These are phyloP conservation scores for Closterium sp. DNA, from an alignment of 139 green algal genomes.

Conservation along the genomic window DNA sequence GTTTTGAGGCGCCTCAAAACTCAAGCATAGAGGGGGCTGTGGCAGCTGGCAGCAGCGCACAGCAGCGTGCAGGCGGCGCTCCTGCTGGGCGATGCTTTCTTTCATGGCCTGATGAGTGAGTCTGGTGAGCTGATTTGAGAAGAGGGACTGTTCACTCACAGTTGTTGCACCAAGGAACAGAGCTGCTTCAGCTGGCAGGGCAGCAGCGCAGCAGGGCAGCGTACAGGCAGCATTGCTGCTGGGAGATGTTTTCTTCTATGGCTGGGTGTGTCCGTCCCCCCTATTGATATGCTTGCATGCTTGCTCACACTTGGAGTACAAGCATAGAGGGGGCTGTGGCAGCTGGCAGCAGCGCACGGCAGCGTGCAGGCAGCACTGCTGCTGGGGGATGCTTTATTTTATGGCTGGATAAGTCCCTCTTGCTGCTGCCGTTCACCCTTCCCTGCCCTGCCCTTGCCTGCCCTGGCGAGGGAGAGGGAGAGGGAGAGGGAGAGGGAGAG, in stretches of 20 bases:
- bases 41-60: slow-evolving; percentile 62
- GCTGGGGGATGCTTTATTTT: slow-evolving; percentile 87
- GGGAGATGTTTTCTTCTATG: slow-evolving; percentile 87
- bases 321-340: slow-evolving; percentile 19
- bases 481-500: too few species aligned
- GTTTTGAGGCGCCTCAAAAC: too few species aligned
- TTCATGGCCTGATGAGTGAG: slow-evolving; percentile 69
- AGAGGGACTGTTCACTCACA: background rate
- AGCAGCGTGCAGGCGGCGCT: slow-evolving; percentile 76
- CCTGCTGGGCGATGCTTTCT: slow-evolving; percentile 80
- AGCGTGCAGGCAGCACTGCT: slow-evolving; percentile 73
- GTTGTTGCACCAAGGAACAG: background rate
- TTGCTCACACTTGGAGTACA: background rate
- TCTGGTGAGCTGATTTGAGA: background rate
- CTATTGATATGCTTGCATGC: too few species aligned
- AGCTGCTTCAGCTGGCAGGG: slow-evolving; percentile 15
- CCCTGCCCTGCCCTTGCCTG: background rate
- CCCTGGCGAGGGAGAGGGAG: too few species aligned
- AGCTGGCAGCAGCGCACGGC: slow-evolving; percentile 66
- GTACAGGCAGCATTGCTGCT: slow-evolving; percentile 70
- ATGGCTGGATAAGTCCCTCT: slow-evolving; percentile 62
- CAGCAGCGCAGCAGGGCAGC: slow-evolving; percentile 74
- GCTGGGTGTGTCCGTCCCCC: slow-evolving; percentile 57
- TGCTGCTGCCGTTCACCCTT: background rate
- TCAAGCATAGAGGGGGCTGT: slow-evolving; percentile 27